Percentiles rank a stretch among this genome's conserved stretches.
Conservation (phyloP, 371 early-diverging fungal genomes). For the Mucor lusitanicus region DNA sequence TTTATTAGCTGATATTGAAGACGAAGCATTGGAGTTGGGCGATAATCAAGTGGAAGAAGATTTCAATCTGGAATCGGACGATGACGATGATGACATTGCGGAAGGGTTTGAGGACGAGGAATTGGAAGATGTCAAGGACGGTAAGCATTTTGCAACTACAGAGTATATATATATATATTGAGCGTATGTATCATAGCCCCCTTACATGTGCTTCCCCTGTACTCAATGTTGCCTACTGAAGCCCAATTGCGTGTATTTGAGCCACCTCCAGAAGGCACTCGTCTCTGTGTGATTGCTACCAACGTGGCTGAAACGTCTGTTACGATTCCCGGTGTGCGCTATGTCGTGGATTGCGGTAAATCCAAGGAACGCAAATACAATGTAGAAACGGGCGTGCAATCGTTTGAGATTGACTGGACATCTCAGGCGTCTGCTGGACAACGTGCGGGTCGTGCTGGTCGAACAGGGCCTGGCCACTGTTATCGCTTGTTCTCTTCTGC, state of each 20-base stretch:
- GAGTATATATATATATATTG: too few relatives aligned
- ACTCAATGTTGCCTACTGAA: slow-evolving; percentile 88
- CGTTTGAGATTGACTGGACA: slow-evolving; percentile 90
- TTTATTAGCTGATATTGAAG: slow-evolving; percentile 53
- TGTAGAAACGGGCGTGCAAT: slow-evolving; percentile 81
- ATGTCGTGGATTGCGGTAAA: slow-evolving; percentile 97
- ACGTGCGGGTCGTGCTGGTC: slow-evolving; percentile 98
- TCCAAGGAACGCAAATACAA: slow-evolving; percentile 91
- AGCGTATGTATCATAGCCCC: slow-evolving; percentile 36
- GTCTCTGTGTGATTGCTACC: slow-evolving; percentile 96
- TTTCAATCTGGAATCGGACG: slow-evolving; percentile 54
- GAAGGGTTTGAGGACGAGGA: slow-evolving; percentile 54
- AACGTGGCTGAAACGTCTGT: slow-evolving; percentile 99
- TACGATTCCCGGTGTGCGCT: slow-evolving; percentile 97
- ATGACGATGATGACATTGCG: slow-evolving; percentile 36
- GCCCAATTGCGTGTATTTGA: slow-evolving; percentile 91
- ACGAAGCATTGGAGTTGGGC: slow-evolving; percentile 63
- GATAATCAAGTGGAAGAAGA: slow-evolving; percentile 59
- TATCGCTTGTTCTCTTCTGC: slow-evolving; percentile 96
- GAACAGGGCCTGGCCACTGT: slow-evolving; percentile 97
- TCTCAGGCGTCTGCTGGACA: slow-evolving; percentile 95
- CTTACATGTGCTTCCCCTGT: slow-evolving; percentile 88
- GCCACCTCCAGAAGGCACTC: slow-evolving; percentile 84
- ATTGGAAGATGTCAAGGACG: slow-evolving; percentile 37
- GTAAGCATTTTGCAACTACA: slow-evolving; percentile 7